phyloP scores from a whole-genome alignment of 148 eudicot genomes.

The Camellia sinensis region DNA sequence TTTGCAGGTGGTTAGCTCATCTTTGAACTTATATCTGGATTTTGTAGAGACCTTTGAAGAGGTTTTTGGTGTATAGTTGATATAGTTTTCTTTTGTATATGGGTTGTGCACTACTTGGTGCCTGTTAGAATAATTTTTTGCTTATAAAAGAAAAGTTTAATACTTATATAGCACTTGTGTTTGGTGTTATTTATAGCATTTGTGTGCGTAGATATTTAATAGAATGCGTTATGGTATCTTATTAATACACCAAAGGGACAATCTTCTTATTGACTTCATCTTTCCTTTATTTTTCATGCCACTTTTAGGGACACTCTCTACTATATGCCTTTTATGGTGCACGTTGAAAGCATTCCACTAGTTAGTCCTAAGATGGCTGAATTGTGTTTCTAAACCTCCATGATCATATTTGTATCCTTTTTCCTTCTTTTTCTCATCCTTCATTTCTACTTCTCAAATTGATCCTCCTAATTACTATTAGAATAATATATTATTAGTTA shows the following conservation, averaged over 20 bases:
- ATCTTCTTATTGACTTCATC: not conserved
- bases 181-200: not conserved
- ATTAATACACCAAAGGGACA: not conserved
- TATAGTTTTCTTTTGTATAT: no score
- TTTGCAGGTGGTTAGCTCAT: no score
- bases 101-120: no score
- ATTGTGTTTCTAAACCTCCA: not conserved
- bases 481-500: no score
- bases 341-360: not conserved
- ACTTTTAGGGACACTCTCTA: not conserved
- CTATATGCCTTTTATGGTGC: not conserved
- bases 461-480: not conserved
- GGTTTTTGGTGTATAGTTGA: no score
- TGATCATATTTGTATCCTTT: not conserved
- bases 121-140: no score
- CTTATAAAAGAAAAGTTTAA: no score
- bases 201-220: not conserved
- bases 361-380: not conserved
- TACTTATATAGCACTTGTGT: not conserved
- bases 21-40: no score
- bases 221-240: not conserved
- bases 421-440: not conserved
- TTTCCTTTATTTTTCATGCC: not conserved
- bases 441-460: not conserved
- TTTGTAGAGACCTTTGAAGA: no score